Evolutionary conservation across 139 green algal species (phyloP), one percentile per base, ranked within the genome.

Genomic region (Mychonastes homosphaera): DNA sequence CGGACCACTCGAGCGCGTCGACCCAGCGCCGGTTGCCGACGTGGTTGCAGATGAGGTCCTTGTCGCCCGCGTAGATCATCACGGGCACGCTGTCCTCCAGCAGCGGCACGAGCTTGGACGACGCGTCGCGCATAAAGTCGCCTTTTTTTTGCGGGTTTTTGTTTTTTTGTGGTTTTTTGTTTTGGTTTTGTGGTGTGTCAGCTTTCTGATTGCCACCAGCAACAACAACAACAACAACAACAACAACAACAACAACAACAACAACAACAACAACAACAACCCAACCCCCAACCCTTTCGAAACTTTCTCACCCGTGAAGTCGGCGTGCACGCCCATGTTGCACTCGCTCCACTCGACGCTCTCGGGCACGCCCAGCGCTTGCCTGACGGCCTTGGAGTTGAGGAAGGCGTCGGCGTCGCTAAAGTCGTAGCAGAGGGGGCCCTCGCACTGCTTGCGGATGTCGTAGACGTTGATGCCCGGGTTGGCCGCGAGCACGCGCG

Each of bases 391-490:
- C 18, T 10, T 19, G 44, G 16, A 58, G 75, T 85, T 88, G 27
- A 90, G 60, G 65, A 81, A 90, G 2, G 51, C n/a, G 39, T 79
- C 64, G 12, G 55, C 65, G 39, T 65, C 53, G n/a, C 27, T 65
- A 46, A 89, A 85, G 54, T 92, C 72, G 66, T 95, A 95, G 74
- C 87, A 95, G n/a, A 95, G 75, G 1, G 62, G 52, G 0, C 82
- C 81, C 28, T 77, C 65, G 46, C 87, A 95, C 45, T 70, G 33
- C 76, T 88, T 89, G 44, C 79, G 76, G 67, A 94, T 88, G 76
- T 95, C 85, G 54, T 94, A 96, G 50, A 87, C 78, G 63, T 90
- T 88, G 53, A 87, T 75, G 35, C 56, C 63, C 18, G 76, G 69
- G 41, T 70, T 61, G 43, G 53, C 51, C 0, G 45, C 56, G 45